Conservation (phyloP, 805 yeast species). For the Candida insectalens region DNA sequence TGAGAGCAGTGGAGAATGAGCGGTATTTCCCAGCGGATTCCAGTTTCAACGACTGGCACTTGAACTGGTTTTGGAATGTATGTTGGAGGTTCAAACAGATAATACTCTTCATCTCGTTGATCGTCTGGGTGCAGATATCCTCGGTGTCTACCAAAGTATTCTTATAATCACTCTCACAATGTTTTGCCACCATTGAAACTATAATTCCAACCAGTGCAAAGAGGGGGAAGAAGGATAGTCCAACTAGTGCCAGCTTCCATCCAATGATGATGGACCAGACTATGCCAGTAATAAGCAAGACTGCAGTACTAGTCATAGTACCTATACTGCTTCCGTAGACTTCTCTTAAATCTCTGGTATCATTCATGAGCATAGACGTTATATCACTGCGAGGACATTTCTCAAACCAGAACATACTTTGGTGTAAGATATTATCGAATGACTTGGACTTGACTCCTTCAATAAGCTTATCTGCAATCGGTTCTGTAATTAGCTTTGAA, state of each 20-base stretch:
- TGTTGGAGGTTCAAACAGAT: conserved; percentile 41
- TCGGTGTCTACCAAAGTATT: conserved; percentile 45
- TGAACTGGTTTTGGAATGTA: conserved; percentile 35
- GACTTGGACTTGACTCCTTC: conserved; percentile 37
- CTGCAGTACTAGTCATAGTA: conserved; percentile 39
- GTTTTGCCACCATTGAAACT: conserved; percentile 20
- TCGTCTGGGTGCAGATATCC: conserved; percentile 38
- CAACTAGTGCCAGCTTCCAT: conserved; percentile 83
- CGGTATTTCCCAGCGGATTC: no score
- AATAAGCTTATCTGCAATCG: conserved; percentile 63
- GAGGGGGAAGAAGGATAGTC: conserved; percentile 64
- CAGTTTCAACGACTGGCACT: conserved; percentile 21
- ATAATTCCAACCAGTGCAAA: conserved; percentile 36
- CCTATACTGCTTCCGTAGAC: conserved; percentile 56
- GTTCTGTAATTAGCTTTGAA: conserved; percentile 40
- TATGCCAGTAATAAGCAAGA: conserved; percentile 50
- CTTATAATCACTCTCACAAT: conserved; percentile 53
- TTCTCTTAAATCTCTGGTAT: conserved; percentile 65
- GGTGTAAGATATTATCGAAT: conserved; percentile 39
- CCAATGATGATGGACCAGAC: conserved; percentile 74
- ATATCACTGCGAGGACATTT: conserved; percentile 38
- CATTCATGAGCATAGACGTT: conserved; percentile 67
- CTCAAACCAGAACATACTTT: conserved; percentile 45
- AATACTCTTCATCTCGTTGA: conserved; percentile 55
- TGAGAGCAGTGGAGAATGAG: no score